Conservation (phyloP, 768 basidiomycete genomes). For the Ramaria rubella region DNA sequence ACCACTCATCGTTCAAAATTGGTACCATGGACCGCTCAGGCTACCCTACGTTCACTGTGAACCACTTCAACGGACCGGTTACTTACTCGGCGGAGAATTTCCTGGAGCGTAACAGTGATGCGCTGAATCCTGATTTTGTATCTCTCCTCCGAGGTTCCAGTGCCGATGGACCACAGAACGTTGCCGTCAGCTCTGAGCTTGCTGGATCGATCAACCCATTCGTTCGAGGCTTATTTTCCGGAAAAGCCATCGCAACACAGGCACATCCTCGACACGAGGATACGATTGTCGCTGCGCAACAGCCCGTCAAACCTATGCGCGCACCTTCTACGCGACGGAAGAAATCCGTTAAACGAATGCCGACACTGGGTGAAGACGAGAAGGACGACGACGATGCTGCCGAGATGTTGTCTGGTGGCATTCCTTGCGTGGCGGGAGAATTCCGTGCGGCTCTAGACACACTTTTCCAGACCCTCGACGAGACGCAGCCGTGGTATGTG, state of each 20-base stretch:
- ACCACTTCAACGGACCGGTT: conserved; percentile 86
- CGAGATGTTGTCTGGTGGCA: conserved; percentile 26
- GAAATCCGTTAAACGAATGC: conserved; percentile 58
- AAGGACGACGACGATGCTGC: conserved; percentile 33
- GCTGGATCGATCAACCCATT: conserved; percentile 86
- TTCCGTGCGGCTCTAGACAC: conserved; percentile 81
- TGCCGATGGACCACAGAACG: conserved; percentile 17
- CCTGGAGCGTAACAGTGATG: conserved; percentile 82
- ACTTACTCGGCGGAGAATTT: conserved; percentile 89
- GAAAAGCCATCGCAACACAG: conserved; percentile 84
- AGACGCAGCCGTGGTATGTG: conserved; percentile 86
- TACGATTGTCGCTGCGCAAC: conserved; percentile 91
- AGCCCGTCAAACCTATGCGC: conserved; percentile 90
- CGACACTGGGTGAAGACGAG: conserved; percentile 49
- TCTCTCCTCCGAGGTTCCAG: conserved; percentile 69
- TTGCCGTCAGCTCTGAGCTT: conserved; percentile 49
- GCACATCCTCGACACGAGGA: conserved; percentile 91
- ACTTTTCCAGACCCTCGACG: conserved; percentile 80
- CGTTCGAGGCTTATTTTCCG: conserved; percentile 82
- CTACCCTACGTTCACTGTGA: conserved; percentile 81
- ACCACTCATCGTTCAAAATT: conserved; percentile 86
- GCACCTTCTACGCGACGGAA: conserved; percentile 86
- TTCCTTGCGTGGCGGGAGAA: conserved; percentile 80
- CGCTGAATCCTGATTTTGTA: conserved; percentile 89
- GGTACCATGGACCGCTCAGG: conserved; percentile 71